Base-by-base conservation (phyloP, 805 yeast species). In the Pichia pseudocactophila region DNA sequence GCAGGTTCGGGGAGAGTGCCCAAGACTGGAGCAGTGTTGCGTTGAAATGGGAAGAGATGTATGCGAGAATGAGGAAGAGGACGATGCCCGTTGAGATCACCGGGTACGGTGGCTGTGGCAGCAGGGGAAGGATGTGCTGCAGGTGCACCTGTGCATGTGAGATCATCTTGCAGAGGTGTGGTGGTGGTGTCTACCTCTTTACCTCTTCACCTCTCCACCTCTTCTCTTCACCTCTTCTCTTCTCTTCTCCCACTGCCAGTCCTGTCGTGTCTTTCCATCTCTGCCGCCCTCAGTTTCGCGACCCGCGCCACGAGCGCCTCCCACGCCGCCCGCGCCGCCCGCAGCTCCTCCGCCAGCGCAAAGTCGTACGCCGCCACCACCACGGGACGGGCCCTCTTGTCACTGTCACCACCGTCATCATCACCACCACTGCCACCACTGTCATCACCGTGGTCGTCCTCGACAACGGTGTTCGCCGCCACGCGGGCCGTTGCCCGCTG, bases 321-420 rank as follows among this genome's bases (percentile, higher is more conserved):
- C 4, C 7, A 35, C 16, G 7, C 11, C 13, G 33, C 43, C 25
- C 11, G 35, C 20, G 9, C 27, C 11, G 69, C 65, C 37, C 90
- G 65, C 25, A 84, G 70, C 42, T 67, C 57, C 44, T 74, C 78
- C 57, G 82, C 80, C 45, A 82, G 59, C 16, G 71, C 78, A 32
- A 71, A 61, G 54, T 85, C 90, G 58, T 81, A 82, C 1, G 89
- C 87, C 55, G 81, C 92, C 8, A 77, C 69, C n/a, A n/a, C n/a
- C n/a, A n/a, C n/a, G n/a, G n/a, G n/a, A n/a, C n/a, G n/a, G n/a
- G n/a, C n/a, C n/a, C n/a, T n/a, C n/a, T n/a, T n/a, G n/a, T n/a
- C n/a, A n/a, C n/a, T n/a, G n/a, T n/a, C n/a, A n/a, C n/a, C n/a
- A n/a, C n/a, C n/a, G n/a, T n/a, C n/a, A n/a, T n/a, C n/a, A n/a